Conservation (phyloP, 1,139 yeast genomes). For the Geotrichum aggregatum region DNA sequence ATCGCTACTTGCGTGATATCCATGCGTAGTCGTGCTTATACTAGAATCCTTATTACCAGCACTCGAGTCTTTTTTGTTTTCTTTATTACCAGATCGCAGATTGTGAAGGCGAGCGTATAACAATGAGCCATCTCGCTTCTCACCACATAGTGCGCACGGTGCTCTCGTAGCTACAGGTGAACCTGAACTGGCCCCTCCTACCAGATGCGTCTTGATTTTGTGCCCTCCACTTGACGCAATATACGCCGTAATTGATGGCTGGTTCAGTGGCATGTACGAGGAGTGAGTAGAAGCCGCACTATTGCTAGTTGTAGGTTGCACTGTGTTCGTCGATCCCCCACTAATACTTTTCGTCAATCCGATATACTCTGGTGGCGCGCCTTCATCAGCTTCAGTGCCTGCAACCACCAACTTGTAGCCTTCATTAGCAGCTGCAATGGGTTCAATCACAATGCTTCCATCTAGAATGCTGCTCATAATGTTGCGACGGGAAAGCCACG, state of each 20-base stretch:
- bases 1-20: slow-evolving; percentile 6
- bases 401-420: slow-evolving; percentile 28
- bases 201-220: slow-evolving; percentile 4
- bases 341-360: slow-evolving; percentile 3
- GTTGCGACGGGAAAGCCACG: slow-evolving; percentile 56
- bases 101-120: slow-evolving; percentile 76
- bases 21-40: not conserved
- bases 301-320: not conserved
- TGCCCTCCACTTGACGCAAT: slow-evolving; percentile 7
- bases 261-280: slow-evolving; percentile 3
- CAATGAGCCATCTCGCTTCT: slow-evolving; percentile 59
- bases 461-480: slow-evolving; percentile 68
- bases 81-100: slow-evolving; percentile 44
- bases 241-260: not conserved
- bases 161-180: slow-evolving; percentile 72
- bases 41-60: not conserved
- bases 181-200: slow-evolving; percentile 31
- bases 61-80: slow-evolving; percentile 1
- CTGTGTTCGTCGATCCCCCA: slow-evolving; percentile 3
- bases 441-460: slow-evolving; percentile 79
- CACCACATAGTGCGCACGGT: slow-evolving; percentile 82
- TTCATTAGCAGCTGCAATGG: slow-evolving; percentile 80
- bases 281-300: not conserved
- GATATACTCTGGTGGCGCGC: slow-evolving; percentile 16
- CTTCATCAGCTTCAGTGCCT: slow-evolving; percentile 17